Conservation (phyloP, 139 green algal genomes). For the Yamagishiella unicocca region DNA sequence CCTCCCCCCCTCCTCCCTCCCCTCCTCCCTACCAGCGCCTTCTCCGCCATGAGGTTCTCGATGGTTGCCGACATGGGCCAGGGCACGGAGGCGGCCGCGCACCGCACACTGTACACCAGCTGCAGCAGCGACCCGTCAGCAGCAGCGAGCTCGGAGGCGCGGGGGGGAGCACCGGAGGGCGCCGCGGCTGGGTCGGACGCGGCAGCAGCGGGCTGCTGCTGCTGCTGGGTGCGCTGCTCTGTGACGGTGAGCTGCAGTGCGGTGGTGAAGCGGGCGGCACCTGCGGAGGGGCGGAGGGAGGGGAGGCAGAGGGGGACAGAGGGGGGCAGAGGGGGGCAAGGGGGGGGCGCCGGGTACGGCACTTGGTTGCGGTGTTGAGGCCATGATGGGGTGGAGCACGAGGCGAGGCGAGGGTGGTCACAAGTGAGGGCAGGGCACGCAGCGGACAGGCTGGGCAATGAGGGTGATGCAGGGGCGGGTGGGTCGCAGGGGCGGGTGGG, state of each 20-base stretch:
- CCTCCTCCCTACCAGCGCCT: conserved; percentile 28
- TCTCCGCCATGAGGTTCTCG: conserved; percentile 48
- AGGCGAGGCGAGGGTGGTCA: no score
- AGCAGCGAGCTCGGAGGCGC: no score
- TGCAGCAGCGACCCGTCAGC: neutral
- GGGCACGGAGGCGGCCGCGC: neutral
- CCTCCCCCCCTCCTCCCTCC: no score
- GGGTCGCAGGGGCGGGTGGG: no score
- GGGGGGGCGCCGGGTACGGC: neutral
- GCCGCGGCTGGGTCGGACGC: neutral
- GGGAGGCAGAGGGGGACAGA: neutral
- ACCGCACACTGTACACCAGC: conserved; percentile 37
- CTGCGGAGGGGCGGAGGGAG: neutral
- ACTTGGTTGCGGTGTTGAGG: neutral
- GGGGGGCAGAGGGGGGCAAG: neutral
- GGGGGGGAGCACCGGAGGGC: no score
- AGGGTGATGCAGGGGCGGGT: no score
- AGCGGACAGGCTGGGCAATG: no score
- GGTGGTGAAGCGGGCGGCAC: conserved; percentile 37
- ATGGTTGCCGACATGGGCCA: conserved; percentile 45
- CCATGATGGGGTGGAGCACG: no score
- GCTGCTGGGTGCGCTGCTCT: neutral
- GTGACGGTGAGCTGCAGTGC: conserved; percentile 32
- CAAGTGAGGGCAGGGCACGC: no score
- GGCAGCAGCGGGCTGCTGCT: neutral